These are phyloP conservation scores for Pelargonium myrrhifolium DNA, from an alignment of 441 rosid genomes.

Conservation along the genomic window DNA sequence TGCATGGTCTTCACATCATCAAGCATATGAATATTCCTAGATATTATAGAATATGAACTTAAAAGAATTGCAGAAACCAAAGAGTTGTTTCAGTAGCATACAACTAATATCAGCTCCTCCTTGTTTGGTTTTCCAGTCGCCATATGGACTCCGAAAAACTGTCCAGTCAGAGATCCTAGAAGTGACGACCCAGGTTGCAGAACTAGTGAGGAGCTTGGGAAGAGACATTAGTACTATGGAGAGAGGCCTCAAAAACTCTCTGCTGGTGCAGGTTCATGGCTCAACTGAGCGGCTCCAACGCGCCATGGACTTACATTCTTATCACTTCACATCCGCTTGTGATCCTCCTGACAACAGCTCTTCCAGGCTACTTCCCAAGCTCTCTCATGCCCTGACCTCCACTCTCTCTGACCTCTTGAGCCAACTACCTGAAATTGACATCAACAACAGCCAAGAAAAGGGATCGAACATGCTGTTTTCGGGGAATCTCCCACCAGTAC, in stretches of 20 bases:
- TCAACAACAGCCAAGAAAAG: slow-evolving; percentile 15
- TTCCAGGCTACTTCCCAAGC: slow-evolving; percentile 28
- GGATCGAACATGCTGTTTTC: slow-evolving; percentile 6
- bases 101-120: background rate
- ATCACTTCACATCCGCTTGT: slow-evolving; percentile 31
- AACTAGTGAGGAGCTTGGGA: slow-evolving; percentile 43
- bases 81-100: background rate
- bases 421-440: slow-evolving; percentile 19
- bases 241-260: slow-evolving; percentile 27
- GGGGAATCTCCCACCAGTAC: slow-evolving; percentile 15
- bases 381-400: slow-evolving; percentile 21
- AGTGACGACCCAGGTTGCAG: slow-evolving; percentile 46
- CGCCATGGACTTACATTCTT: slow-evolving; percentile 43
- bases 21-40: slow-evolving; percentile 14
- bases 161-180: slow-evolving; percentile 45
- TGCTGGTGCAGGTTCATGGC: slow-evolving; percentile 40
- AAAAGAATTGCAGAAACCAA: background rate
- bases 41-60: background rate
- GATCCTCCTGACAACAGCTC: slow-evolving; percentile 24
- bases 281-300: slow-evolving; percentile 45
- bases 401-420: slow-evolving; percentile 13
- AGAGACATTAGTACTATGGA: slow-evolving; percentile 45
- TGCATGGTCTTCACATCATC: background rate
- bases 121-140: slow-evolving; percentile 36
- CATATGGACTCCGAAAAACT: slow-evolving; percentile 39